Conservation (phyloP, 257 asterid genomes). For the Nicotiana tomentosiformis region DNA sequence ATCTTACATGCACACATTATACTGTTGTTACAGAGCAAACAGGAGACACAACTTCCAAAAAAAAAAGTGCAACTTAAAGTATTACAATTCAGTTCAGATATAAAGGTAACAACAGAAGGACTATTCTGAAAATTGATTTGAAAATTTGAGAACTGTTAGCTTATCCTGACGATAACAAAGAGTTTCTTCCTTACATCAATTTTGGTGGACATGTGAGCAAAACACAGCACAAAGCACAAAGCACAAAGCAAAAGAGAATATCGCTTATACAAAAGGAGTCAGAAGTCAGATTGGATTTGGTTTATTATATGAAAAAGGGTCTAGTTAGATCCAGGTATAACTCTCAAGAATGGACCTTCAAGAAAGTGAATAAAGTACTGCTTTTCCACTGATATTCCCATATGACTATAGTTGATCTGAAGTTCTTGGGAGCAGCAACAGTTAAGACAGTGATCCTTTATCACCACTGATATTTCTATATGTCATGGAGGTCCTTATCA, state of each 20-base stretch:
- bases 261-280: not conserved
- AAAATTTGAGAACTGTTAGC: not conserved
- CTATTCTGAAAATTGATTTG: not conserved
- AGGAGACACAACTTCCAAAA: not conserved
- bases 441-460: no score
- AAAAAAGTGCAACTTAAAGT: not conserved
- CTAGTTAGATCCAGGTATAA: no score
- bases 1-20: not conserved
- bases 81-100: not conserved
- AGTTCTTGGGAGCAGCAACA: no score
- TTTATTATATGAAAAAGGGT: not conserved
- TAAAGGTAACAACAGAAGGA: not conserved
- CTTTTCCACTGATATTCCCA: no score
- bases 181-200: not conserved
- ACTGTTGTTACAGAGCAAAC: not conserved
- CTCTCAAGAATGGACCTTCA: no score
- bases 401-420: no score
- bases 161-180: not conserved
- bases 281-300: not conserved
- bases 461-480: no score
- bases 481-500: no score
- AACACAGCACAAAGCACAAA: not conserved
- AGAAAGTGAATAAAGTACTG: no score
- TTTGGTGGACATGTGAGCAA: not conserved
- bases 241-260: not conserved